Percentiles rank a stretch among this genome's conserved stretches.
These are phyloP conservation scores for Pseudopyrenochaeta lycopersici DNA, from an alignment of 2,329 filamentous ascomycete species.

Conservation along the genomic window DNA sequence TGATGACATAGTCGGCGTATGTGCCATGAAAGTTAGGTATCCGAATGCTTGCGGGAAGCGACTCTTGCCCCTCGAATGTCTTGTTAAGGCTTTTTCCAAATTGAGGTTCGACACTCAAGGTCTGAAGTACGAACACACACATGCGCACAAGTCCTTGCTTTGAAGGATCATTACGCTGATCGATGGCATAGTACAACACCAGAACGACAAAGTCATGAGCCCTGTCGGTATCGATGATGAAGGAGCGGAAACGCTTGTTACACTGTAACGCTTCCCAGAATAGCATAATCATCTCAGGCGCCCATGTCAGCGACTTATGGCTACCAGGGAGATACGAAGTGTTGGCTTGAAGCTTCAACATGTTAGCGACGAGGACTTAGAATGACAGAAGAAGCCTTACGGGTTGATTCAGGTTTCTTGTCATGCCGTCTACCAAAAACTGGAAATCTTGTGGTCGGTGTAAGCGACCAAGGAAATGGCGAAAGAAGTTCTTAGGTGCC, in stretches of 20 bases:
- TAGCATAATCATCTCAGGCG: constrained; percentile 93
- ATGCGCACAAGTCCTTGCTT: constrained; percentile 94
- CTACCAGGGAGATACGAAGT: constrained; percentile 87
- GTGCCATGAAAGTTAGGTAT: constrained; percentile 86
- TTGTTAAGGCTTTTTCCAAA: constrained; percentile 93
- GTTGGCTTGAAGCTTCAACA: constrained; percentile 76
- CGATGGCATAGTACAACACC: constrained; percentile 90
- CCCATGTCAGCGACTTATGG: constrained; percentile 82
- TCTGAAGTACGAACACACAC: constrained; percentile 97
- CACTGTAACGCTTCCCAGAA: constrained; percentile 98
- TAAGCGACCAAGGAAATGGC: constrained; percentile 87
- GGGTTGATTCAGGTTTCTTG: constrained; percentile 88
- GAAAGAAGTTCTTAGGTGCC: constrained; percentile 87
- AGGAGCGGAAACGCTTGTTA: constrained; percentile 95
- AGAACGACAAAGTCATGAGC: constrained; percentile 93
- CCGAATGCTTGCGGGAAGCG: constrained; percentile 80
- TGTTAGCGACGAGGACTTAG: constrained; percentile 27
- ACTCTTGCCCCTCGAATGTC: constrained; percentile 86
- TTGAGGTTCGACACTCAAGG: constrained; percentile 88
- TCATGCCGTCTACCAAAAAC: constrained; percentile 95
- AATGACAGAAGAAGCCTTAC: constrained; percentile 43
- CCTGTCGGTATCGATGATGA: constrained; percentile 94
- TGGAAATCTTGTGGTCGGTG: constrained; percentile 97
- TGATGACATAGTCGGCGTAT: constrained; percentile 93
- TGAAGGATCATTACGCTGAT: constrained; percentile 83